Conservation (phyloP, 2,329 filamentous ascomycete genomes). For the Talaromyces marneffei region DNA sequence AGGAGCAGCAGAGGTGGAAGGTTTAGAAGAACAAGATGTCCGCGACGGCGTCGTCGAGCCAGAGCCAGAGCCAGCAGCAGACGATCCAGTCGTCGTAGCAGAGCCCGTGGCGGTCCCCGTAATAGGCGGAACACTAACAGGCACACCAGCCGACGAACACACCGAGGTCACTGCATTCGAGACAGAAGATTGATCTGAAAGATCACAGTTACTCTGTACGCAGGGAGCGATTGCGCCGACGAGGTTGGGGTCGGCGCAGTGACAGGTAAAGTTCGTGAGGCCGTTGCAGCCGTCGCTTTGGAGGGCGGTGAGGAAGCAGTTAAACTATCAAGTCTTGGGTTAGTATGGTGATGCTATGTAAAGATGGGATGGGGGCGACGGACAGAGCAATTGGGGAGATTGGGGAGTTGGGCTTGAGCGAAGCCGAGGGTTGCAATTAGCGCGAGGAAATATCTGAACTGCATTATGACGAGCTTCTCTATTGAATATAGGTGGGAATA, state of each 20-base stretch:
- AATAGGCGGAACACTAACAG: constrained; percentile 30
- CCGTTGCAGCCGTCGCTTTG: constrained; percentile 40
- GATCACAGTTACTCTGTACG: constrained; percentile 39
- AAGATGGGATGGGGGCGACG: constrained; percentile 12
- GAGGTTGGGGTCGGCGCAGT: constrained; percentile 44
- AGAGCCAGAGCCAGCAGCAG: too few relatives aligned
- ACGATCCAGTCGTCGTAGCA: too few relatives aligned
- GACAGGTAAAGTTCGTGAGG: constrained; percentile 46
- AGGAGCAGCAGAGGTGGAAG: neutral
- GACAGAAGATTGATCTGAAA: constrained; percentile 34
- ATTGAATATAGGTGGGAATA: neutral
- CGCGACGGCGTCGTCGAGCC: neutral
- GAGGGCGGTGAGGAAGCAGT: constrained; percentile 43
- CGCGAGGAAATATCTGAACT: neutral
- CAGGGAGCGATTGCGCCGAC: constrained; percentile 42
- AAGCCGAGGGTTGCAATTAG: neutral
- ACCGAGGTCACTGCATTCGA: constrained; percentile 30
- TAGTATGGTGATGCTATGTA: neutral
- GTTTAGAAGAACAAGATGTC: neutral
- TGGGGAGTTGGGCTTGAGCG: constrained; percentile 33
- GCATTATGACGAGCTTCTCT: neutral
- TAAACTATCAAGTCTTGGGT: constrained; percentile 25
- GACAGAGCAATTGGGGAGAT: constrained; percentile 46
- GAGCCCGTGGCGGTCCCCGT: constrained; percentile 12
- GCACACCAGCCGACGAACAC: constrained; percentile 33